These are phyloP conservation scores for Ophiocordyceps unilateralis DNA, from an alignment of 2,329 filamentous ascomycete species.

Conservation along the genomic window DNA sequence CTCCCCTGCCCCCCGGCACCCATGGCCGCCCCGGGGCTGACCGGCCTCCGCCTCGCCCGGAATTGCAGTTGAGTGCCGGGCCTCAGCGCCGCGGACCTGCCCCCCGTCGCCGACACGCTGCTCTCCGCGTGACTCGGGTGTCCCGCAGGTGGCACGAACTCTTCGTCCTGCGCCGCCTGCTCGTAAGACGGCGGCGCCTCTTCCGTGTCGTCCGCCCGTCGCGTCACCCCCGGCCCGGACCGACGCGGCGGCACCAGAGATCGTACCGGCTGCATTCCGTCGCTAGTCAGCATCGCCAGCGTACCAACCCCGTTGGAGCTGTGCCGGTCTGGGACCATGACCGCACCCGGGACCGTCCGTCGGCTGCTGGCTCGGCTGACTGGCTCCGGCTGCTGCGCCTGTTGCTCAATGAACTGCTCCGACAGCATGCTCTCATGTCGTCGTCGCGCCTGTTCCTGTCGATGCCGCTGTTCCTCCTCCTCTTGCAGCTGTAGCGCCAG, in stretches of 20 bases:
- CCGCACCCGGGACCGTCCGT: not conserved
- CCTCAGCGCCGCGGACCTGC: conserved; percentile 1
- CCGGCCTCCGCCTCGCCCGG: conserved; percentile 7
- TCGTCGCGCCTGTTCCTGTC: conserved; percentile 44
- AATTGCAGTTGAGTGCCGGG: not conserved
- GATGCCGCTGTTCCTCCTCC: conserved; percentile 70
- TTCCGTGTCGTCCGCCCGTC: conserved; percentile 23
- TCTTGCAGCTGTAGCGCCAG: conserved; percentile 86
- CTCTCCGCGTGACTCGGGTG: conserved; percentile 31
- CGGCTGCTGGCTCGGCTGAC: conserved; percentile 8
- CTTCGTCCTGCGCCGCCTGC: conserved; percentile 32
- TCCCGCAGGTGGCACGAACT: conserved; percentile 33
- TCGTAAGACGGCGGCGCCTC: conserved; percentile 42
- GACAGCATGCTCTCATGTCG: conserved; percentile 50
- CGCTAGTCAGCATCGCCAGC: conserved; percentile 2
- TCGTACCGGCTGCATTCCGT: conserved; percentile 21
- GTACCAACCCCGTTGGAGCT: conserved; percentile 8
- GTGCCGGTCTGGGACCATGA: conserved; percentile 5
- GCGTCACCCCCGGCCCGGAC: conserved; percentile 16
- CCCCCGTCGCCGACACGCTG: conserved; percentile 6
- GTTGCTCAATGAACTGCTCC: conserved; percentile 52
- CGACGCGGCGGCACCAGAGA: conserved; percentile 21
- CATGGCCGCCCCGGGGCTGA: conserved; percentile 8
- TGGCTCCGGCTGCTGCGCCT: conserved; percentile 23
- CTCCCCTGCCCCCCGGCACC: conserved; percentile 5